Percentiles rank a stretch among this genome's conserved stretches.
Evolutionary conservation across 371 early-diverging fungal genomes (phyloP).

Genomic region (Syncephalastrum racemosum): DNA sequence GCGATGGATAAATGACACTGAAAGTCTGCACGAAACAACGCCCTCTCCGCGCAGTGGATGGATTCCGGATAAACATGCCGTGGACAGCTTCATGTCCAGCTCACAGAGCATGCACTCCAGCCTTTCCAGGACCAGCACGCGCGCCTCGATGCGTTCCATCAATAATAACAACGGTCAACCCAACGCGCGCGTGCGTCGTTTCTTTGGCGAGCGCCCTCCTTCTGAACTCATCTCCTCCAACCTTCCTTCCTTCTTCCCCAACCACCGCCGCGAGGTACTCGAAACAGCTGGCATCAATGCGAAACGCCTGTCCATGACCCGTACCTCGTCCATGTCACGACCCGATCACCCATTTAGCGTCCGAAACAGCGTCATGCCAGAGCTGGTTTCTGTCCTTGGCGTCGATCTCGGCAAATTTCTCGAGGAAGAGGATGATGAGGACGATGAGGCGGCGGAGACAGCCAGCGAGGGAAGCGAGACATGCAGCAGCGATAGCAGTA

Average conservation of each 20-base stretch:
- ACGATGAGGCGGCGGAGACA: slow-evolving; percentile 1
- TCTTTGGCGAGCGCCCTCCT: slow-evolving; percentile 94
- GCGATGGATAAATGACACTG: neutral
- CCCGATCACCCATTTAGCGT: slow-evolving; percentile 15
- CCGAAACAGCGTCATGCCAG: slow-evolving; percentile 51
- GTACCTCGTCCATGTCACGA: slow-evolving; percentile 25
- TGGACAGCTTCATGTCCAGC: slow-evolving; percentile 29
- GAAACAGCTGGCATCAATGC: slow-evolving; percentile 57
- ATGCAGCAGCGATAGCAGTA: neutral
- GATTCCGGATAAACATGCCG: slow-evolving; percentile 28
- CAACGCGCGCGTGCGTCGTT: slow-evolving; percentile 33
- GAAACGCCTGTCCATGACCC: slow-evolving; percentile 44
- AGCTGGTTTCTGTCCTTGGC: slow-evolving; percentile 46
- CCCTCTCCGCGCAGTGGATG: slow-evolving; percentile 7
- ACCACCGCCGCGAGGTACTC: slow-evolving; percentile 47
- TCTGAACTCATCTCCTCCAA: slow-evolving; percentile 88
- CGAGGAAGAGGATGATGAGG: slow-evolving; percentile 46
- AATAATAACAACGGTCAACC: slow-evolving; percentile 11
- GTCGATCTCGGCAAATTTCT: slow-evolving; percentile 48
- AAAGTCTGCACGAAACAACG: slow-evolving; percentile 1
- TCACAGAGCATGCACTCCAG: slow-evolving; percentile 11
- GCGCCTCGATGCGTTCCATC: neutral
- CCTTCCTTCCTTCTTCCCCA: slow-evolving; percentile 88
- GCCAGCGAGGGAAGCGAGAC: neutral
- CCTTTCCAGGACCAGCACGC: neutral